Base-by-base conservation (phyloP, 306 rosid genomes). In the Rubus idaeus region DNA sequence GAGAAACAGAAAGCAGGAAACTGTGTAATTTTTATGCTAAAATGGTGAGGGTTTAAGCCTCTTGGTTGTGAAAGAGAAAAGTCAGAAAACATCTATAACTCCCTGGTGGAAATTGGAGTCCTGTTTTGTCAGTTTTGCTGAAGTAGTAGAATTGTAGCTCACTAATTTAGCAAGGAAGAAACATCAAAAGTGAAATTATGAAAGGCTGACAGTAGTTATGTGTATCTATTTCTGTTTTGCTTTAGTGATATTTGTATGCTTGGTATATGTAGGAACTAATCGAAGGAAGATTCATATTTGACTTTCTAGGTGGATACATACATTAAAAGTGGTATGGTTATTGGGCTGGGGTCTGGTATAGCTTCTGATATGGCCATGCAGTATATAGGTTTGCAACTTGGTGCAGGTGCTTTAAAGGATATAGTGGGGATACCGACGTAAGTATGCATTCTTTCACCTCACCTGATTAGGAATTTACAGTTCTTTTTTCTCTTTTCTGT, bases 331-430 rank as follows among this genome's bases (percentile, higher is more conserved):
- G 97, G 97, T 58, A 93, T 91, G 97, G 87, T 90, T 78, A 81
- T 91, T 77, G 98, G 97, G 55, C 82, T 93, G 83, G 98, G 96
- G 10, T 91, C 90, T 68, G 97, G 97, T 64, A 89, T 85, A 81
- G 93, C 93, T 80, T 91, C 92, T 79, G 90, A 82, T 46, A 83
- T 93, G 92, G 97, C 96, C 63, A 88, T 93, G 76, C 90, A 89
- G 86, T 91, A 93, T 86, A 74, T 93, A 82, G 97, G 98, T 78
- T 85, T 81, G 80, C 92, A 89, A 73, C 96, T 93, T 85, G 93
- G 92, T 9, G 49, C 78, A 2, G 97, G 98, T 74, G 85, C 85
- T 83, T 85, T 91, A 46, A 87, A 87, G 84, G 87, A 91, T 82
- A 70, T 93, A 80, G 85, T 89, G 37, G 97, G 97, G 80, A 87